Percentiles rank a stretch among this genome's conserved stretches.
phyloP scores from a whole-genome alignment of 2,329 filamentous ascomycete genomes.

The Sporothrix variecibatus region DNA sequence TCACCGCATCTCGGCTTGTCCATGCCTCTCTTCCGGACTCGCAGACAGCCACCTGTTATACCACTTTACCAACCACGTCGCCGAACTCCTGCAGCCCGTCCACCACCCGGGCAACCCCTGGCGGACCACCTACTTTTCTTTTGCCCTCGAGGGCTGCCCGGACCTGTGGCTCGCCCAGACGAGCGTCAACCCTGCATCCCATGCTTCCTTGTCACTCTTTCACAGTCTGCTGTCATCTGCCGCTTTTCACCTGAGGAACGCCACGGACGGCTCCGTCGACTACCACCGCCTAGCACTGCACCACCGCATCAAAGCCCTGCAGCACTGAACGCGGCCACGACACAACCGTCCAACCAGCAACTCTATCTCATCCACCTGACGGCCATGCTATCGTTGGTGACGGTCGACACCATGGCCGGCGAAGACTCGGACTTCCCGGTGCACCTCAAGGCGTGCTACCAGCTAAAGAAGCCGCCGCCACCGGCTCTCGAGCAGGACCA shows the following conservation, averaged over 20 bases:
- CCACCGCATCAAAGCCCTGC: slow-evolving; percentile 18
- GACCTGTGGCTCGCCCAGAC: not conserved
- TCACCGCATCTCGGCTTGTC: not conserved
- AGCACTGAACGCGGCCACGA: slow-evolving; percentile 2
- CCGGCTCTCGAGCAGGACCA: not conserved
- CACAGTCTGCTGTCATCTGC: slow-evolving; percentile 24
- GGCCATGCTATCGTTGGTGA: slow-evolving; percentile 27
- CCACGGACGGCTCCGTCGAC: not conserved
- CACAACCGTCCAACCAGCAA: not conserved
- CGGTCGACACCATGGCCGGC: slow-evolving; percentile 26
- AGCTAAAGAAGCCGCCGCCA: slow-evolving; percentile 8
- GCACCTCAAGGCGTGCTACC: slow-evolving; percentile 23
- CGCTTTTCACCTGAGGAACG: slow-evolving; percentile 25
- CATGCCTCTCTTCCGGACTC: slow-evolving; percentile 7
- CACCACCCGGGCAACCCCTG: slow-evolving; percentile 24
- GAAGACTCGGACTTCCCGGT: slow-evolving; percentile 25
- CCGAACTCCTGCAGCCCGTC: slow-evolving; percentile 26
- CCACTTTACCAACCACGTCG: slow-evolving; percentile 22
- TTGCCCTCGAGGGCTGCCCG: not conserved
- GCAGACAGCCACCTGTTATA: slow-evolving; percentile 20
- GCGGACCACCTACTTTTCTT: slow-evolving; percentile 18
- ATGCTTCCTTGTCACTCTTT: not conserved
- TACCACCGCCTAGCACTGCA: slow-evolving; percentile 15
- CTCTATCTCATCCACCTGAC: slow-evolving; percentile 21
- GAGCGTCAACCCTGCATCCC: not conserved